Evolutionary conservation across 257 asterid genomes (phyloP).

Genomic region (Asclepias syriaca): DNA sequence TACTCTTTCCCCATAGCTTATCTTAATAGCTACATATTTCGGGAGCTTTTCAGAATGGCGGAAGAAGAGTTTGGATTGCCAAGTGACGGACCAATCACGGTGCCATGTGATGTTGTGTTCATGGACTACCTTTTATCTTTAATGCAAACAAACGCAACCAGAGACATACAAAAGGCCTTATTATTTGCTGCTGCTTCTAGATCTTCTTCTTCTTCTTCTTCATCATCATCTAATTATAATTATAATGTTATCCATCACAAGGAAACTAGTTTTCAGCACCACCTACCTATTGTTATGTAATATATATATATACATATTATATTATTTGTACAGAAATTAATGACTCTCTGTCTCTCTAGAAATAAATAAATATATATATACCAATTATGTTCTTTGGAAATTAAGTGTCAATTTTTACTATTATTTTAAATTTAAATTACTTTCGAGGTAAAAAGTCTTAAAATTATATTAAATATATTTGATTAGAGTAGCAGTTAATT

Average conservation of each 20-base stretch:
- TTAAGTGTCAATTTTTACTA: no score
- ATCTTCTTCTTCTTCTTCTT: constrained; percentile 1
- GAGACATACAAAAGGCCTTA: neutral
- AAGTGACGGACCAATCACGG: constrained; percentile 12
- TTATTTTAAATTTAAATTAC: no score
- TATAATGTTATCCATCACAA: neutral
- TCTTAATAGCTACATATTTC: constrained; percentile 10
- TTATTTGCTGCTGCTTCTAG: neutral
- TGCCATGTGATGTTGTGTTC: constrained; percentile 16
- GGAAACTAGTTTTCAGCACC: neutral
- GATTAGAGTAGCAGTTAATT: no score
- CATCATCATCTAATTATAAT: neutral
- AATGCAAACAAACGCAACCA: neutral
- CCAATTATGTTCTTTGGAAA: no score
- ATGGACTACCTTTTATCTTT: constrained; percentile 16
- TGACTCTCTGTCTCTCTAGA: neutral
- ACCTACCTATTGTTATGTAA: neutral
- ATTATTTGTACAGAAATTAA: neutral
- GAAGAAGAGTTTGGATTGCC: constrained; percentile 22
- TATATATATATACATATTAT: no score
- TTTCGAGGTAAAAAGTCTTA: no score
- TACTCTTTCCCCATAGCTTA: constrained; percentile 5
- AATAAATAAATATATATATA: no score
- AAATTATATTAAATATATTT: no score
- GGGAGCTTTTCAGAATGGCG: constrained; percentile 20